Base-by-base conservation (phyloP, 2,329 filamentous ascomycete species). In the Aspergillus felis region DNA sequence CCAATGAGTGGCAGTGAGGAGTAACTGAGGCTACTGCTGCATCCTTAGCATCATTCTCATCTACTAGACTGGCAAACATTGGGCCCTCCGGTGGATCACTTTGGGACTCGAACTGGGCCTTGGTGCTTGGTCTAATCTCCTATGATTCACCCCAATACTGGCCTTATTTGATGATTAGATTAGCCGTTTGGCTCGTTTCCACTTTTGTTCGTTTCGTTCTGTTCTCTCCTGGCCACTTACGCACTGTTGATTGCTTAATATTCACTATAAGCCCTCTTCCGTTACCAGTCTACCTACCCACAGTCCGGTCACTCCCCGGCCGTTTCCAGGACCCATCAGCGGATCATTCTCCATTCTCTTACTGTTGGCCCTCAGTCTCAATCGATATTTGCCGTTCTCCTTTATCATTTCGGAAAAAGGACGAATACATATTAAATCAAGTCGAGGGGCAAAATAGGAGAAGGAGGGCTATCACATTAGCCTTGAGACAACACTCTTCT, bases 181-280 rank as follows among this genome's bases (percentile, higher is more conserved):
- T 24, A 14, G 22, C 42, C 24, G 20, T 47, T 47, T 24, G 12
- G 44, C 25, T 62, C 70, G 68, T 71, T 70, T 66, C 66, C 68
- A 71, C 67, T 64, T 62, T 51, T 60, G 55, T 57, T 60, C 49
- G 49, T 60, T 57, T 55, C 56, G 55, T 55, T 56, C 57, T 29
- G 59, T 60, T 59, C 59, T 61, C 62, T 62, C 64, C 68, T 66
- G 63, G 59, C 57, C 44, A 46, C 22, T 20, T 22, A 46, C 22
- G 22, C 44, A 27, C 12, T 25, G 44, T 25, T 27, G 9, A 12
- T 24, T 47, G 60, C 60, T 64, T 64, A 63, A 62, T 63, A 56
- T 64, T 58, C 58, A 58, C 64, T 63, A 59, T 61, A 58, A 38
- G 50, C 56, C 58, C 38, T 57, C 50, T 46, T 42, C 22, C 42